phyloP scores from a whole-genome alignment of 257 asterid species.

The Catharanthus roseus region DNA sequence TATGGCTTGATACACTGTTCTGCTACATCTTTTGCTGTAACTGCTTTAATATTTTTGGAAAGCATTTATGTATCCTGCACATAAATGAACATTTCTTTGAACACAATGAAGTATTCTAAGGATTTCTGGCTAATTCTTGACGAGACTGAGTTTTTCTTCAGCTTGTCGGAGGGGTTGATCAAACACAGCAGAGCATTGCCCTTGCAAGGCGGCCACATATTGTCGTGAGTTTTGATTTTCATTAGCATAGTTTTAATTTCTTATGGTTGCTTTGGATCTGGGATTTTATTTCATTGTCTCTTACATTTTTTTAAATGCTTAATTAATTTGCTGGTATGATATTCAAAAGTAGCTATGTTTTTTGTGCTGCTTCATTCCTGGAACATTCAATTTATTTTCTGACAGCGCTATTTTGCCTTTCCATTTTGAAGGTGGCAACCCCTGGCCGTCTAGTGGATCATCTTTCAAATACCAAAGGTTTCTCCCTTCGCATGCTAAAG shows the following conservation, averaged over 20 bases:
- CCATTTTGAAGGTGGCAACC: slow-evolving; percentile 73
- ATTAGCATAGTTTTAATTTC: not conserved
- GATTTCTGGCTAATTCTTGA: slow-evolving; percentile 7
- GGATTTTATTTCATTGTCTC: not conserved
- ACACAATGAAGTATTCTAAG: not conserved
- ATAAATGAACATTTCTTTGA: not conserved
- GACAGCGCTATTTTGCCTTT: not conserved
- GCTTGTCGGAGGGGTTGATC: slow-evolving; percentile 89
- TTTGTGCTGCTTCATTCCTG: not conserved
- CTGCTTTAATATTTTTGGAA: not conserved
- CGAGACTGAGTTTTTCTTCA: slow-evolving; percentile 25
- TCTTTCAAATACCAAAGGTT: slow-evolving; percentile 84
- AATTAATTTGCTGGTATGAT: not conserved
- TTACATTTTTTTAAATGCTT: too few species aligned
- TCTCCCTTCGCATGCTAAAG: slow-evolving; percentile 64
- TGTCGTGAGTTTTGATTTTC: slow-evolving; percentile 46
- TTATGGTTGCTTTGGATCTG: not conserved
- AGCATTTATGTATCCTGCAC: not conserved
- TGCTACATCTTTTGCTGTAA: not conserved
- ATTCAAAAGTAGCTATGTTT: not conserved
- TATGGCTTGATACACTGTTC: not conserved
- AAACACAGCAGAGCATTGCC: slow-evolving; percentile 67
- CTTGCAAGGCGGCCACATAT: slow-evolving; percentile 87
- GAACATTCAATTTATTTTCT: not conserved
- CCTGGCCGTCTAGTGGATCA: slow-evolving; percentile 97